phyloP scores from a whole-genome alignment of 2,329 filamentous ascomycete species.

The Amauroascus niger region DNA sequence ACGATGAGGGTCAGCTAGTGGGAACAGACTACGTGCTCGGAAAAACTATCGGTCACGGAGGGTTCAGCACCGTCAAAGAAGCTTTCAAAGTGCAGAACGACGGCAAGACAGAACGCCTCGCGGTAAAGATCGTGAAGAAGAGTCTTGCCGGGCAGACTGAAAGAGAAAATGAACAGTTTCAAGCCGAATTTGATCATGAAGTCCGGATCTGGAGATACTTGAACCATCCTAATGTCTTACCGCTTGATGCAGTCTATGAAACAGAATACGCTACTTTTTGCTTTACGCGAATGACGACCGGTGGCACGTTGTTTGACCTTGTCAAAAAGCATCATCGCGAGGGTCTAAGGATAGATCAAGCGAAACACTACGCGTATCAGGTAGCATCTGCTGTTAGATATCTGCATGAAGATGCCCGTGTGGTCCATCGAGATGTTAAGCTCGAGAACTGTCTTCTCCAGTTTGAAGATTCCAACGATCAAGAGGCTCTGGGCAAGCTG shows the following conservation, averaged over 20 bases:
- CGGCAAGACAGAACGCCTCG: slow-evolving; percentile 44
- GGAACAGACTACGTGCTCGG: slow-evolving; percentile 59
- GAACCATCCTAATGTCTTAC: slow-evolving; percentile 52
- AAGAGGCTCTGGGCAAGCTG: slow-evolving; percentile 40
- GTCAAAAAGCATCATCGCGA: slow-evolving; percentile 47
- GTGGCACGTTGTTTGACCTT: slow-evolving; percentile 56
- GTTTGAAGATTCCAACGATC: slow-evolving; percentile 39
- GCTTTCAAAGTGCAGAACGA: slow-evolving; percentile 52
- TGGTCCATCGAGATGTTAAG: slow-evolving; percentile 60
- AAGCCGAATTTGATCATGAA: slow-evolving; percentile 60
- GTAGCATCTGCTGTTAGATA: slow-evolving; percentile 56
- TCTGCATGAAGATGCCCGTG: slow-evolving; percentile 56
- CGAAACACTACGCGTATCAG: slow-evolving; percentile 53
- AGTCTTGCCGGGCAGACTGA: slow-evolving; percentile 47
- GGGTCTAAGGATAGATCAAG: slow-evolving; percentile 44
- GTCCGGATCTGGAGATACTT: slow-evolving; percentile 58
- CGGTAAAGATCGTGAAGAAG: slow-evolving; percentile 60
- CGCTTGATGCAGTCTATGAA: slow-evolving; percentile 55
- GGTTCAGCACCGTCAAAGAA: slow-evolving; percentile 59
- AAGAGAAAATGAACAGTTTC: slow-evolving; percentile 53
- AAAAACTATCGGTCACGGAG: slow-evolving; percentile 55
- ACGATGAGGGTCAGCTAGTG: slow-evolving; percentile 59
- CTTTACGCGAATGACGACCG: slow-evolving; percentile 54
- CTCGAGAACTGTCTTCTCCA: slow-evolving; percentile 55
- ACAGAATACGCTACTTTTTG: slow-evolving; percentile 60